A percentile compares a stretch with the other conserved stretches of the same genome.
phyloP scores from a whole-genome alignment of 495 filamentous ascomycete species.

The Immersiella caudata region DNA sequence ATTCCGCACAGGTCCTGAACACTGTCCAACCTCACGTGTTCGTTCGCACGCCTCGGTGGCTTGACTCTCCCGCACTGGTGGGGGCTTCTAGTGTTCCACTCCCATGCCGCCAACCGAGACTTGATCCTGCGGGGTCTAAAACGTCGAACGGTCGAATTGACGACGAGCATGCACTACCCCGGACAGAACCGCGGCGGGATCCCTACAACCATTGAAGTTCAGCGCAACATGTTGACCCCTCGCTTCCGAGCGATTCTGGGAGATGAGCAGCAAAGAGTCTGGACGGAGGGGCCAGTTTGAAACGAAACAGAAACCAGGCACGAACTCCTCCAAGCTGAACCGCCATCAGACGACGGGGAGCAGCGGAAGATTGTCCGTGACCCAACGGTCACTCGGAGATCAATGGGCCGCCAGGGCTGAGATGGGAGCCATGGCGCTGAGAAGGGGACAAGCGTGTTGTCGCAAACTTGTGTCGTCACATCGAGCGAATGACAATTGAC shows the following conservation, averaged over 20 bases:
- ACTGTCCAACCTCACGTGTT: background rate
- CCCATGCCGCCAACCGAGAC: slow-evolving; percentile 2
- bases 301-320: slow-evolving; percentile 23
- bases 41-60: background rate
- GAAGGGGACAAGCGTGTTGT: background rate
- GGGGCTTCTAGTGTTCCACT: background rate
- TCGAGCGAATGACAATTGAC: background rate
- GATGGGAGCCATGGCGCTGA: background rate
- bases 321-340: background rate
- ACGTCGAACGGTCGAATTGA: slow-evolving; percentile 4
- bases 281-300: slow-evolving; percentile 8
- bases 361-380: background rate
- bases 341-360: slow-evolving; percentile 1
- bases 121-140: slow-evolving; percentile 5
- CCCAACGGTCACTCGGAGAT: background rate
- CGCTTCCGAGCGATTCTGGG: background rate
- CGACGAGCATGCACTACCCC: background rate
- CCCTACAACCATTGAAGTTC: background rate
- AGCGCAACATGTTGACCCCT: background rate
- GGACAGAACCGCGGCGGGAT: background rate
- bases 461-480: slow-evolving; percentile 4
- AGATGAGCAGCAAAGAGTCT: background rate
- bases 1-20: background rate
- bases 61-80: background rate
- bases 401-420: background rate